These are phyloP conservation scores for Skeletonema marinoi DNA, from an alignment of 108 stramenopile genomes.

Conservation along the genomic window DNA sequence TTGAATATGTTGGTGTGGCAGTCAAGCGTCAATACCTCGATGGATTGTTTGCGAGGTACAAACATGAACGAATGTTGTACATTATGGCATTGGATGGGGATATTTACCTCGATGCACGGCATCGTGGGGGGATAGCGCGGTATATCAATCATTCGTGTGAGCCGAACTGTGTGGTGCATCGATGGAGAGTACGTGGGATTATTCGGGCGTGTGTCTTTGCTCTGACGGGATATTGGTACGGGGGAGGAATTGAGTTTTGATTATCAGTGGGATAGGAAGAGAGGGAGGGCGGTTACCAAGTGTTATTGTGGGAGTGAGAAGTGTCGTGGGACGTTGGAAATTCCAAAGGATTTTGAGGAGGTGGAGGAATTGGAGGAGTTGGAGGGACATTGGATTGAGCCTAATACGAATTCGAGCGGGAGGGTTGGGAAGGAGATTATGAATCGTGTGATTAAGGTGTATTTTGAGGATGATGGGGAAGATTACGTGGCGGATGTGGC, in stretches of 20 bases:
- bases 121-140: slow-evolving; percentile 89
- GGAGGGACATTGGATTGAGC: slow-evolving; percentile 60
- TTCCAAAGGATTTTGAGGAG: slow-evolving; percentile 63
- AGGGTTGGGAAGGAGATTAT: slow-evolving; percentile 70
- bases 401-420: slow-evolving; percentile 39
- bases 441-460: slow-evolving; percentile 76
- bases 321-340: slow-evolving; percentile 95
- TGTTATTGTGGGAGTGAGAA: slow-evolving; percentile 91
- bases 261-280: slow-evolving; percentile 92
- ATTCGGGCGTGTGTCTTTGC: slow-evolving; percentile 89
- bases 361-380: slow-evolving; percentile 56
- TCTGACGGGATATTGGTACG: slow-evolving; percentile 67
- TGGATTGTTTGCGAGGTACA: slow-evolving; percentile 67
- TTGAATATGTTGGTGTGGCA: slow-evolving; percentile 88
- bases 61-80: slow-evolving; percentile 87
- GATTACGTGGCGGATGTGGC: slow-evolving; percentile 81
- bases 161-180: slow-evolving; percentile 93
- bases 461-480: slow-evolving; percentile 66
- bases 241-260: slow-evolving; percentile 98
- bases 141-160: slow-evolving; percentile 99
- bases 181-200: slow-evolving; percentile 89
- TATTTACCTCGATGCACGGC: slow-evolving; percentile 93
- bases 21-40: slow-evolving; percentile 61
- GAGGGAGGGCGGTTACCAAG: slow-evolving; percentile 88
- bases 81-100: slow-evolving; percentile 93